phyloP scores from a whole-genome alignment of 306 rosid species.

The Prunus campanulata region DNA sequence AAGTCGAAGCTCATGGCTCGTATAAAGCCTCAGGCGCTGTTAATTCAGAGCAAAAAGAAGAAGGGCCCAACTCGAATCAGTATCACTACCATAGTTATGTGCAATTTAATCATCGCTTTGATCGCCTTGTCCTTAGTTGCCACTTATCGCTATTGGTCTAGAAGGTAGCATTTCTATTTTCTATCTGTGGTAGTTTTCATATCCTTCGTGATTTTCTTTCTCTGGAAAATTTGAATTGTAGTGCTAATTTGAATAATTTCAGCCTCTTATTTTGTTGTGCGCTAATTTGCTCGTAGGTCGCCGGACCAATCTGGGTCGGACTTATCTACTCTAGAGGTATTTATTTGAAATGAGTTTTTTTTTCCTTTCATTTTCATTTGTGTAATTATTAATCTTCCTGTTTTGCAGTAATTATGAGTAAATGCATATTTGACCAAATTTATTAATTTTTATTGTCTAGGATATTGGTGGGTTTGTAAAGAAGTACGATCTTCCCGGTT shows the following conservation, averaged over 20 bases:
- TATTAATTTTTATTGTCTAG: conserved; percentile 2
- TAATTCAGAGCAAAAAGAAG: conserved; percentile 43
- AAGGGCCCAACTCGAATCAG: conserved; percentile 43
- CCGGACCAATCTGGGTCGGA: conserved; percentile 14
- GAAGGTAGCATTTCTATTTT: conserved; percentile 10
- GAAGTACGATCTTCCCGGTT: conserved; percentile 40
- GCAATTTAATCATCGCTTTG: conserved; percentile 32
- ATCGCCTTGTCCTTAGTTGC: conserved; percentile 33
- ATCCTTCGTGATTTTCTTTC: background rate
- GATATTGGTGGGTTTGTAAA: conserved; percentile 23
- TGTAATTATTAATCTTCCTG: background rate
- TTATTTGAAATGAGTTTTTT: background rate
- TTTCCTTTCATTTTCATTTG: background rate
- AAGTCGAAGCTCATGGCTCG: conserved; percentile 31
- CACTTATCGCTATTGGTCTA: conserved; percentile 35
- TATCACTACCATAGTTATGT: conserved; percentile 29
- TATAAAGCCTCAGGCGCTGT: conserved; percentile 40
- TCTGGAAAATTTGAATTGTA: background rate
- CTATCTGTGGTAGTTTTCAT: background rate
- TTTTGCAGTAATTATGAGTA: background rate
- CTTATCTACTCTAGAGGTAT: conserved; percentile 22
- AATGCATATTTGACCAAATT: background rate
- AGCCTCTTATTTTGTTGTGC: background rate
- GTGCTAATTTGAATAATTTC: background rate
- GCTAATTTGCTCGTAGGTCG: conserved; percentile 19